Evolutionary conservation across 495 filamentous ascomycete genomes (phyloP).

Genomic region (Penicillium cinerascens): DNA sequence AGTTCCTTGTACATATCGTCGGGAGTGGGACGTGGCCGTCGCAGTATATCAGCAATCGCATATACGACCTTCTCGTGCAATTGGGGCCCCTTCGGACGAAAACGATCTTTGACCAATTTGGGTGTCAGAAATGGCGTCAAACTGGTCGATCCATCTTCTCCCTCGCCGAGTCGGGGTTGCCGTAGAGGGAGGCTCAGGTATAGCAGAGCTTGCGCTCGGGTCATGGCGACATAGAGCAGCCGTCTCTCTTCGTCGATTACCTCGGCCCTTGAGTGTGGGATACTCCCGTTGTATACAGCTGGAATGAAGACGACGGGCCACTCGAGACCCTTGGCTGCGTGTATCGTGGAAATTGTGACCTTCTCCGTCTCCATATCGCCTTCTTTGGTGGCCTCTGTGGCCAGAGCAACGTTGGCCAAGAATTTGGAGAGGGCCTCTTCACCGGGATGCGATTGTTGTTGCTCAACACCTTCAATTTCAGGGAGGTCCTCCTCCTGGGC

Average conservation of each 20-base stretch:
- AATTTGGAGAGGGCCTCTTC: slow-evolving; percentile 74
- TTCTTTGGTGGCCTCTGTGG: slow-evolving; percentile 68
- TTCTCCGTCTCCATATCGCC: slow-evolving; percentile 47
- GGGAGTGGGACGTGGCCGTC: slow-evolving; percentile 50
- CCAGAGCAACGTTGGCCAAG: slow-evolving; percentile 83
- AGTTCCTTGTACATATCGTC: slow-evolving; percentile 45
- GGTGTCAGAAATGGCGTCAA: slow-evolving; percentile 61
- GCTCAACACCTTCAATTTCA: slow-evolving; percentile 68
- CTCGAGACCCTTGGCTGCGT: slow-evolving; percentile 94
- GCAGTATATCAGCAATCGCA: slow-evolving; percentile 60
- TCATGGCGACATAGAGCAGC: slow-evolving; percentile 97
- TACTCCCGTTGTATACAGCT: slow-evolving; percentile 83
- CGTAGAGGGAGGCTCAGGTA: slow-evolving; percentile 80
- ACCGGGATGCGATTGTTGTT: slow-evolving; percentile 53
- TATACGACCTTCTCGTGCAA: slow-evolving; percentile 53
- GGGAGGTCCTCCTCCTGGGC: slow-evolving; percentile 68
- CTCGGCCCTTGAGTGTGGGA: slow-evolving; percentile 90
- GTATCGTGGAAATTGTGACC: slow-evolving; percentile 93
- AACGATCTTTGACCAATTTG: slow-evolving; percentile 41
- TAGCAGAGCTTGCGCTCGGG: slow-evolving; percentile 83
- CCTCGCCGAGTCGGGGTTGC: slow-evolving; percentile 56
- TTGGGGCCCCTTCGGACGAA: slow-evolving; percentile 57
- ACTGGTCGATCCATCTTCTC: slow-evolving; percentile 43
- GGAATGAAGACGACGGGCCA: slow-evolving; percentile 98
- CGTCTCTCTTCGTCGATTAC: slow-evolving; percentile 87